Evolutionary conservation across 495 filamentous ascomycete genomes (phyloP), one percentile per base, ranked within the genome.

Genomic region (Aspergillus panamensis): DNA sequence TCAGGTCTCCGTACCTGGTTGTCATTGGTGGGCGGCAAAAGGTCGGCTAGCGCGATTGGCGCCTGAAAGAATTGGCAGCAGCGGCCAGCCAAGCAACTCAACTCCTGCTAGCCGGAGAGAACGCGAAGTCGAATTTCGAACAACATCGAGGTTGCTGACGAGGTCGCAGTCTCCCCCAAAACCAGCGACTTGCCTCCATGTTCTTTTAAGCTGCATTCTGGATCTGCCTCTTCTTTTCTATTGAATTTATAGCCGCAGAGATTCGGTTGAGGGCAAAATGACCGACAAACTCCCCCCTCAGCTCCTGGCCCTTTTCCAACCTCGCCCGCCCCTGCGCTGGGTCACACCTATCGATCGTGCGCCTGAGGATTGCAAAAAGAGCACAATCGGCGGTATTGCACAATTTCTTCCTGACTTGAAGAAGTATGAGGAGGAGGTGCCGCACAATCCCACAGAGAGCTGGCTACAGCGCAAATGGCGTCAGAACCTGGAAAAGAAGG

Each of bases 271-370:
- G 33, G 48, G 53, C 55, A 80, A 49, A 33, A 97, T 97, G 93
- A 97, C 93, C 8, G 92, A 96, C 79, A 91, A 93, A 73, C 87
- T 98, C 8, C 93, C 93, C 49, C 90, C 89, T 48, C 92, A 93
- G 61, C 84, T 98, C 32, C 83, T 97, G 65, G 88, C 88, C 62
- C 90, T 98, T 56, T 98, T 98, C 76, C 88, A 92, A 66, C 90
- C 94, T 58, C 89, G 94, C 31, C 94, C 95, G 48, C 86, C 93
- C 51, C 79, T 98, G 61, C 89, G 92, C 71, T 98, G 89, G 80
- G 84, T 96, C 47, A 87, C 90, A 45, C 90, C 91, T 7, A 78
- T 76, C 64, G 93, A 96, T 70, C 82, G 89, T 66, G 81, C 92
- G 29, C 89, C 92, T 33, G 91, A 96, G 69, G 84, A 92, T 62